Evolutionary conservation across 371 early-diverging fungal genomes (phyloP).

Genomic region (Mortierella sp.): DNA sequence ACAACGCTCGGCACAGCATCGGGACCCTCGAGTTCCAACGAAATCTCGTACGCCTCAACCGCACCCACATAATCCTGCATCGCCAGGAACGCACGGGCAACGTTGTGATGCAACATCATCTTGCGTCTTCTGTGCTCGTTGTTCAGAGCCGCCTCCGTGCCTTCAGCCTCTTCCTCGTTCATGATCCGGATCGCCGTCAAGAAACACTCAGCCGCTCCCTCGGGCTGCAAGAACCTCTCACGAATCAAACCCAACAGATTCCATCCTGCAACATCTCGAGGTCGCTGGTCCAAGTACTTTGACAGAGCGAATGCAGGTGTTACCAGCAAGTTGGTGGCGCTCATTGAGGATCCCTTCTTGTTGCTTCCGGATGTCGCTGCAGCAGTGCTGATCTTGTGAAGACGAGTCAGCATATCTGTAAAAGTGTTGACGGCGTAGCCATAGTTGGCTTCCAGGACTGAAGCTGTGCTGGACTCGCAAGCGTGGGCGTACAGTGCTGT

Average conservation of each 20-base stretch:
- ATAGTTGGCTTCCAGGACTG: slow-evolving; percentile 78
- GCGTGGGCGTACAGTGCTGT: slow-evolving; percentile 83
- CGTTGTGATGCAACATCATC: slow-evolving; percentile 46
- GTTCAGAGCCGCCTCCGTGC: background rate
- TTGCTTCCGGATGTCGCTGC: slow-evolving; percentile 1
- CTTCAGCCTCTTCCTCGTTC: slow-evolving; percentile 52
- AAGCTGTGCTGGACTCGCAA: slow-evolving; percentile 70
- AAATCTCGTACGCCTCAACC: slow-evolving; percentile 52
- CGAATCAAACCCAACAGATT: slow-evolving; percentile 84
- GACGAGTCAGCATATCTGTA: slow-evolving; percentile 44
- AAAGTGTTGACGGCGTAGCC: slow-evolving; percentile 76
- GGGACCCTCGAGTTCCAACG: slow-evolving; percentile 55
- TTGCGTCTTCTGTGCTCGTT: slow-evolving; percentile 8
- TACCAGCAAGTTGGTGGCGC: slow-evolving; percentile 52
- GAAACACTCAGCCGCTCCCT: slow-evolving; percentile 77
- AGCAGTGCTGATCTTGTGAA: slow-evolving; percentile 22
- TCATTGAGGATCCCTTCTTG: slow-evolving; percentile 17
- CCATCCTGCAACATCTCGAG: slow-evolving; percentile 70
- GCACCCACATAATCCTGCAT: slow-evolving; percentile 53
- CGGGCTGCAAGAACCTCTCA: slow-evolving; percentile 79
- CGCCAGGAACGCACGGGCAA: slow-evolving; percentile 37
- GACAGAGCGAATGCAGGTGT: slow-evolving; percentile 78
- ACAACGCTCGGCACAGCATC: slow-evolving; percentile 50
- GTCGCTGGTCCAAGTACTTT: slow-evolving; percentile 78
- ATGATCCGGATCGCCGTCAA: slow-evolving; percentile 68